Conservation (phyloP, 176 grass and related monocot species). For the Oryza punctata region DNA sequence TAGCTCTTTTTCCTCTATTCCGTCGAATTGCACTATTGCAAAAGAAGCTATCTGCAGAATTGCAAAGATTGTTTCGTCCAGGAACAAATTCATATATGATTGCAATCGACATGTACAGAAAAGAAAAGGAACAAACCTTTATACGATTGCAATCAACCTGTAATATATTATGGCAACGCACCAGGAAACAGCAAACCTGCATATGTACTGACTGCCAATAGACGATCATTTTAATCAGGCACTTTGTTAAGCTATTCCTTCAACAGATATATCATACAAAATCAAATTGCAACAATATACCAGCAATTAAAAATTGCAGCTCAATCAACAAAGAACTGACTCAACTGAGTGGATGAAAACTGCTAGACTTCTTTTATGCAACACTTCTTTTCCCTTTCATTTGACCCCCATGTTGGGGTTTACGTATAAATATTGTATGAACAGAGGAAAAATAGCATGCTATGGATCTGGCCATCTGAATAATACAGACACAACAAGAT, state of each 20-base stretch:
- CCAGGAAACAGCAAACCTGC: too few species aligned
- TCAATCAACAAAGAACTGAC: not conserved
- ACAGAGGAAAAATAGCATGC: conserved; percentile 31
- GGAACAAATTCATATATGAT: too few species aligned
- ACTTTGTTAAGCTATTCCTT: not conserved
- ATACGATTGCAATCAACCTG: too few species aligned
- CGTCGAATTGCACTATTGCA: too few species aligned
- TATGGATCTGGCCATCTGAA: conserved; percentile 40
- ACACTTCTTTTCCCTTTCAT: conserved; percentile 6
- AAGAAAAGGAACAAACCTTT: too few species aligned
- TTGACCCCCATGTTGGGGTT: conserved; percentile 14
- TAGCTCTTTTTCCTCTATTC: too few species aligned
- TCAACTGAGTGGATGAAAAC: not conserved
- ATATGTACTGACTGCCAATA: not conserved
- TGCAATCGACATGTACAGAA: too few species aligned
- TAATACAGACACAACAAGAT: conserved; percentile 46
- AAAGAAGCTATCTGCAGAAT: too few species aligned
- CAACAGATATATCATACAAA: not conserved
- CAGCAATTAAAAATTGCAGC: not conserved
- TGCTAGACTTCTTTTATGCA: conserved; percentile 16
- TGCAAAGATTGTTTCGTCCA: too few species aligned
- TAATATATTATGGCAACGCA: too few species aligned
- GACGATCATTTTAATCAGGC: not conserved
- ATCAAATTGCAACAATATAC: not conserved
- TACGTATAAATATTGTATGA: conserved; percentile 23